These are phyloP conservation scores for Psophocarpus tetragonolobus DNA, from an alignment of 306 rosid genomes.

Conservation along the genomic window DNA sequence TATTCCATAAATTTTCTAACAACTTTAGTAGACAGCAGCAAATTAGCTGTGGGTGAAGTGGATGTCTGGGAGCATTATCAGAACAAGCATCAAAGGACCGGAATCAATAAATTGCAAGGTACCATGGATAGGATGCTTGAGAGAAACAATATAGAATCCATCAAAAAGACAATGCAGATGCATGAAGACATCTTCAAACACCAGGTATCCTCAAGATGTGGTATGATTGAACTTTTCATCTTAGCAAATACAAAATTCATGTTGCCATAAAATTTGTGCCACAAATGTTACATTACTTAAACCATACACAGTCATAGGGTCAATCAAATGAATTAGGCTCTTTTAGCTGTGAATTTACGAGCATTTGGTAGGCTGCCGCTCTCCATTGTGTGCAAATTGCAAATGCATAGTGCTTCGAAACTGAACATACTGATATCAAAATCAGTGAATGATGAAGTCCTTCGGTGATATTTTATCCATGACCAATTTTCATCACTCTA, in stretches of 20 bases:
- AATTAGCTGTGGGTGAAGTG: constrained; percentile 56
- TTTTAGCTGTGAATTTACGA: not conserved
- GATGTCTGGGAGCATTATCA: constrained; percentile 67
- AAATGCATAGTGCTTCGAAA: not conserved
- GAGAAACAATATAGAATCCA: constrained; percentile 58
- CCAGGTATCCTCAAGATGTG: constrained; percentile 61
- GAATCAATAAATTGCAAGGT: constrained; percentile 42
- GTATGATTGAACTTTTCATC: constrained; percentile 15
- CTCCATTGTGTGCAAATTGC: not conserved
- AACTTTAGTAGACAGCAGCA: constrained; percentile 50
- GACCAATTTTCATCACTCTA: not conserved
- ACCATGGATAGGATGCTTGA: constrained; percentile 64
- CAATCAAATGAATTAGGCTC: not conserved
- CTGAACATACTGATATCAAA: not conserved
- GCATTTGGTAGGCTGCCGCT: not conserved
- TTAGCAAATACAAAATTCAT: not conserved
- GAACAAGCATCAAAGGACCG: constrained; percentile 31
- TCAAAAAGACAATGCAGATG: constrained; percentile 81
- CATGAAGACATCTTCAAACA: constrained; percentile 81
- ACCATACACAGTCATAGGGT: not conserved
- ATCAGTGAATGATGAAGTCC: not conserved
- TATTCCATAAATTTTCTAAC: constrained; percentile 62
- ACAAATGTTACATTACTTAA: not conserved
- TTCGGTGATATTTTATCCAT: not conserved
- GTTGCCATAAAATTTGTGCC: constrained; percentile 2